These are phyloP conservation scores for Klebsormidium nitens DNA, from an alignment of 139 green algal species.

Conservation along the genomic window DNA sequence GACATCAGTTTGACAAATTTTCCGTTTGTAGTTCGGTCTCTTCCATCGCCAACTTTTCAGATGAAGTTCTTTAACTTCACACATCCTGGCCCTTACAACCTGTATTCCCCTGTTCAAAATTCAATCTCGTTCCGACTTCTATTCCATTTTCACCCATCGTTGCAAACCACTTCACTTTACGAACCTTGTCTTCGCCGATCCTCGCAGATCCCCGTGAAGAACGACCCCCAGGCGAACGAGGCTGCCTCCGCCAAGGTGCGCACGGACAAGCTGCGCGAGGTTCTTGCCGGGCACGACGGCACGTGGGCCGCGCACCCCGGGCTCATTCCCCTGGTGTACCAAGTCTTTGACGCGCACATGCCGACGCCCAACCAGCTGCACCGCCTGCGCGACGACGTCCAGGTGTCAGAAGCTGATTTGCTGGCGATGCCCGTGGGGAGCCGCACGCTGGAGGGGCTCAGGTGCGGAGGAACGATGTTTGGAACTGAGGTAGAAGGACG, in stretches of 20 bases:
- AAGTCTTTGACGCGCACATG: constrained; percentile 76
- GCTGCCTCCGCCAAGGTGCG: constrained; percentile 65
- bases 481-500: no score
- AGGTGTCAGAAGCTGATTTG: constrained; percentile 49
- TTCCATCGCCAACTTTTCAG: no score
- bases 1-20: no score
- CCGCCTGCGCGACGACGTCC: constrained; percentile 57
- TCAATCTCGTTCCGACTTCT: no score
- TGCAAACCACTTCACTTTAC: no score
- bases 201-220: constrained; percentile 87
- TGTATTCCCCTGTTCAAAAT: no score
- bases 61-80: no score
- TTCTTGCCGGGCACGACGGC: constrained; percentile 75
- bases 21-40: no score
- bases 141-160: no score
- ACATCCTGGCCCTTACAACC: no score
- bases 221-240: constrained; percentile 64
- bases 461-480: no score
- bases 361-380: constrained; percentile 65
- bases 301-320: constrained; percentile 78
- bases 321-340: constrained; percentile 59
- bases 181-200: no score
- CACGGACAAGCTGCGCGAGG: constrained; percentile 81
- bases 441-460: constrained; percentile 57
- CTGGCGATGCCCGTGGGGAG: constrained; percentile 48